Percentiles rank a stretch among this genome's conserved stretches.
Evolutionary conservation across 345 rosid genomes (phyloP).

Genomic region (Triadica sebifera): DNA sequence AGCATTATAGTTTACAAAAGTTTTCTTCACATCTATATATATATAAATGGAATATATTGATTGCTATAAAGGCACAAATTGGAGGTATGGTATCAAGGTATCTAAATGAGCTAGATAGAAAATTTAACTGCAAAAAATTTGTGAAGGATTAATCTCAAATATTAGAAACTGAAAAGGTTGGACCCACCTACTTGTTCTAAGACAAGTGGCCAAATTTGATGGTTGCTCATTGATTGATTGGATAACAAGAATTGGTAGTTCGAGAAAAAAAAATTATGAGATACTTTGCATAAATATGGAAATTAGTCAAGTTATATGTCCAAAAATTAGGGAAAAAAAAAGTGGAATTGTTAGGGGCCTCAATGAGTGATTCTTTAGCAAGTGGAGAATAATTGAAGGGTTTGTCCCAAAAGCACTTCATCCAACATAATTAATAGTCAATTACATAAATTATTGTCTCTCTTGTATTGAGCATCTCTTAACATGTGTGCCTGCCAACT

Average conservation of each 20-base stretch:
- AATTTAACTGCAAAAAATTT: no score
- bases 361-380: constrained; percentile 18
- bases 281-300: constrained; percentile 1
- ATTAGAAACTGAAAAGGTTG: neutral
- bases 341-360: neutral
- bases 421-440: neutral
- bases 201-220: constrained; percentile 24
- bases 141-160: neutral
- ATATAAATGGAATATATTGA: neutral
- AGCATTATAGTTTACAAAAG: no score
- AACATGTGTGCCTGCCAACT: neutral
- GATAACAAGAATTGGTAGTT: neutral
- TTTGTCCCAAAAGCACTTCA: neutral
- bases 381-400: constrained; percentile 16
- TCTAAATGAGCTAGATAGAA: no score
- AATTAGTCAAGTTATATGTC: constrained; percentile 8
- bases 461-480: neutral
- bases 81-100: no score
- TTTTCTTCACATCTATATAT: no score
- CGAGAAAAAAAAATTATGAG: neutral
- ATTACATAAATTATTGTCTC: neutral
- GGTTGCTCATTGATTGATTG: neutral
- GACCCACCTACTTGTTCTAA: constrained; percentile 17
- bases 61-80: no score
- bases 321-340: neutral